These are phyloP conservation scores for Apiospora malaysiana DNA, from an alignment of 2,329 filamentous ascomycete species.

Conservation along the genomic window DNA sequence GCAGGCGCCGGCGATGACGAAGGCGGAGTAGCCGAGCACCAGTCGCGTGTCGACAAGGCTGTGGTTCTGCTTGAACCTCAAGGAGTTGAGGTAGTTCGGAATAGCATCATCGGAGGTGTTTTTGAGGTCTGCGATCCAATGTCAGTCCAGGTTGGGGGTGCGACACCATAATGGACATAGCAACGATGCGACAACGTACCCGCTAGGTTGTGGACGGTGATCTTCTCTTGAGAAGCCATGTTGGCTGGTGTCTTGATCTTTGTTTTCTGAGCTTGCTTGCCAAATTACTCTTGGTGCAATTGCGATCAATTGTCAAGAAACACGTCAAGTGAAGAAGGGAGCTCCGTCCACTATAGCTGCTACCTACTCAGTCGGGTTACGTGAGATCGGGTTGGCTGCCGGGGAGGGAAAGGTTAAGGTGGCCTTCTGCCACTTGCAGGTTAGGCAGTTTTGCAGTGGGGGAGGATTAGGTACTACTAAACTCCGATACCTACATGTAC, in stretches of 20 bases:
- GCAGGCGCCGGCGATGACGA: slow-evolving; percentile 78
- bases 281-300: background rate
- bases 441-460: slow-evolving; percentile 8
- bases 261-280: background rate
- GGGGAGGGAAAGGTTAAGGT: slow-evolving; percentile 4
- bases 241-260: slow-evolving; percentile 13
- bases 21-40: slow-evolving; percentile 80
- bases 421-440: slow-evolving; percentile 11
- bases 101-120: slow-evolving; percentile 96
- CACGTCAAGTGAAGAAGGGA: slow-evolving; percentile 2
- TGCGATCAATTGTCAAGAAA: background rate
- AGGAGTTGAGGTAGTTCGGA: slow-evolving; percentile 87
- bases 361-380: background rate
- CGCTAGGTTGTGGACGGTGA: slow-evolving; percentile 71
- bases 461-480: too few relatives aligned
- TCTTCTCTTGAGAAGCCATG: slow-evolving; percentile 60
- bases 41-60: slow-evolving; percentile 82
- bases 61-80: slow-evolving; percentile 85
- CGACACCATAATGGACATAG: background rate
- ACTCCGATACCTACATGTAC: too few relatives aligned
- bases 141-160: background rate
- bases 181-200: slow-evolving; percentile 49
- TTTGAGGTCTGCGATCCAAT: slow-evolving; percentile 75
- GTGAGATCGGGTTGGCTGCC: slow-evolving; percentile 9
- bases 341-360: slow-evolving; percentile 4